phyloP scores from a whole-genome alignment of 2,329 filamentous ascomycete genomes.

The Colletotrichum limetticola region DNA sequence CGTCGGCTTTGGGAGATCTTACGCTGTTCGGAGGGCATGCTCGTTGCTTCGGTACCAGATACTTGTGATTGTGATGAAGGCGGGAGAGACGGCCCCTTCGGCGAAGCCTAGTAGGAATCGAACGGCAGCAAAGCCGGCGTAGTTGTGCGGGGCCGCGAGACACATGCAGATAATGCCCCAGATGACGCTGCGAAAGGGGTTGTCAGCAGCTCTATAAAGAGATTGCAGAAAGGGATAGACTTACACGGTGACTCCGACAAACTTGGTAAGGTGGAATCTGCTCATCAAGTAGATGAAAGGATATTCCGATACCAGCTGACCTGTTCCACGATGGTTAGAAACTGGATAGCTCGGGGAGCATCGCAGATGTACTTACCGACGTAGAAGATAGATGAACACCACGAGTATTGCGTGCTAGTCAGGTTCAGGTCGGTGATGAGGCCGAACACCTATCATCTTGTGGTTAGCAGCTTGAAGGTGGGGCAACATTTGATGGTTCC shows the following conservation, averaged over 20 bases:
- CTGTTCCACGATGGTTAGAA: conserved; percentile 9
- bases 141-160: conserved; percentile 52
- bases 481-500: not conserved
- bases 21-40: conserved; percentile 43
- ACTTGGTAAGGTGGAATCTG: conserved; percentile 58
- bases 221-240: conserved; percentile 15
- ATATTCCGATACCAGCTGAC: conserved; percentile 58
- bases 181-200: conserved; percentile 43
- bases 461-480: not conserved
- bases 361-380: conserved; percentile 43
- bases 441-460: conserved; percentile 49
- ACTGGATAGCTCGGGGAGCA: accelerated
- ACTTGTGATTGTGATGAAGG: conserved; percentile 46
- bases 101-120: conserved; percentile 55
- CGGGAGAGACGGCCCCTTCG: conserved; percentile 45
- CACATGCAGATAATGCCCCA: conserved; percentile 57
- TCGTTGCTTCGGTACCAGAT: conserved; percentile 46
- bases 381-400: conserved; percentile 52
- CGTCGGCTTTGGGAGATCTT: not conserved
- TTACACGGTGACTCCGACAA: conserved; percentile 59
- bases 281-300: conserved; percentile 64
- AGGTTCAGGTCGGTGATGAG: conserved; percentile 57
- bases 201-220: not conserved
- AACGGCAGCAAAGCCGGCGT: conserved; percentile 50
- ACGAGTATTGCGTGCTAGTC: conserved; percentile 58